Evolutionary conservation across 1,284 basidiomycete genomes (phyloP), one percentile per base, ranked within the genome.

Genomic region (Ustilago curta): DNA sequence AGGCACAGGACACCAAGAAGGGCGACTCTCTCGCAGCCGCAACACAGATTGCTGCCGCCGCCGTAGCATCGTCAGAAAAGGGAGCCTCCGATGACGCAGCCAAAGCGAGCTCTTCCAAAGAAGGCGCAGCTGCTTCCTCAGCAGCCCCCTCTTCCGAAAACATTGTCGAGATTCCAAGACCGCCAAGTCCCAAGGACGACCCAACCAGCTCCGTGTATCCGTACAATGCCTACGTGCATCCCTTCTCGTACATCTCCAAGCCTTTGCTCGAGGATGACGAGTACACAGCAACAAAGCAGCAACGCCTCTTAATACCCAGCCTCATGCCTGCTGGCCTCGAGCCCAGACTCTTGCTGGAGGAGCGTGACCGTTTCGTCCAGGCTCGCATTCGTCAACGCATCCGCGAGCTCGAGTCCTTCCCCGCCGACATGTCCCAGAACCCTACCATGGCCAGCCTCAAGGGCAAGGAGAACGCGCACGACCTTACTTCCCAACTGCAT

Each of bases 241-340:
- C 96, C 0, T 91, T 93, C 80, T 89, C 91, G 4, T 87, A 87
- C 54, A 85, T 88, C 21, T 80, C 77, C 52, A 81, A 81, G 59
- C 80, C 83, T 11, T 55, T 71, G 19, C 65, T 76, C 14, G 67
- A 77, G 51, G 72, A 75, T 14, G 72, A 72, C 42, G 75, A 82
- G 49, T 76, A 80, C 60, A 76, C 77, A 16, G 89, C 90, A 0
- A 91, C 91, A 40, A 90, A 91, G 58, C 88, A 93, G 50, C 93
- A 95, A 84, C 89, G 91, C 6, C 89, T 94, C 39, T 87, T 97
- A 49, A 88, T 97, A 40, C 95, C 95, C 7, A 93, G 93, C 14
- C 87, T 97, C 71, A 92, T 94, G 89, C 97, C 97, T 0, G 87
- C 88, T n/a, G 96, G 97, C 18, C 90, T 99, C 31, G 96, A 99